A percentile compares a stretch with the other conserved stretches of the same genome.
phyloP scores from a whole-genome alignment of 2,329 filamentous ascomycete genomes.

The Pseudocercospora macadamiae region DNA sequence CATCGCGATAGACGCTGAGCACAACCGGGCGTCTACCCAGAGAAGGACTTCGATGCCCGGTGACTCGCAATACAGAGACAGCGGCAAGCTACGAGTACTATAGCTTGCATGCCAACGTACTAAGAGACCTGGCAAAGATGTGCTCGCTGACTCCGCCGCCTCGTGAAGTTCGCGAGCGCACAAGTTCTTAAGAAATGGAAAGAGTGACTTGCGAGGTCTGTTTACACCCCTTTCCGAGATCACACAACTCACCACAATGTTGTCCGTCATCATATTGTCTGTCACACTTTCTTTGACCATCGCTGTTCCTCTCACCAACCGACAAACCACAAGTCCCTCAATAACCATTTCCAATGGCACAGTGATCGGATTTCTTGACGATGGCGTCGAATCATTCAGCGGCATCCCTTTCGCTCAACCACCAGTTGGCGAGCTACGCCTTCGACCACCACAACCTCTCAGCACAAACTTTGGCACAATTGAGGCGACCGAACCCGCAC shows the following conservation, averaged over 20 bases:
- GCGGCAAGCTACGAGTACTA: not conserved
- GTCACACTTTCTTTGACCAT: not conserved
- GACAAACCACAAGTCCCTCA: not conserved
- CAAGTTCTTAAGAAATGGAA: too few relatives aligned
- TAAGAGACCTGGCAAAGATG: too few relatives aligned
- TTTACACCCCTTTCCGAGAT: too few relatives aligned
- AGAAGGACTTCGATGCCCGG: not conserved
- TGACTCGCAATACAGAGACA: not conserved
- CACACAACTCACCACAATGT: too few relatives aligned
- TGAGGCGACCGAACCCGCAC: slow-evolving; percentile 9
- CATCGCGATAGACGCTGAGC: not conserved
- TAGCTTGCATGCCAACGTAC: not conserved
- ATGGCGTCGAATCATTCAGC: slow-evolving; percentile 66
- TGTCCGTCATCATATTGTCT: not conserved
- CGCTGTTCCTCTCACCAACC: not conserved
- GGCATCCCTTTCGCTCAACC: slow-evolving; percentile 76
- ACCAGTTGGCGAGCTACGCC: slow-evolving; percentile 65
- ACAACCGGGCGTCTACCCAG: not conserved
- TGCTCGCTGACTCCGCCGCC: too few relatives aligned
- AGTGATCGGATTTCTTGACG: slow-evolving; percentile 52
- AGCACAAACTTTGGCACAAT: slow-evolving; percentile 31
- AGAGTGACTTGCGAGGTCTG: too few relatives aligned
- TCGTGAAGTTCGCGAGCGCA: too few relatives aligned
- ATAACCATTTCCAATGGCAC: slow-evolving; percentile 54
- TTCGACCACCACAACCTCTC: slow-evolving; percentile 68